A percentile compares a stretch with the other conserved stretches of the same genome.
Evolutionary conservation across 1,139 yeast species (phyloP).

Genomic region (Zhuliangozyma parablackwelliae): DNA sequence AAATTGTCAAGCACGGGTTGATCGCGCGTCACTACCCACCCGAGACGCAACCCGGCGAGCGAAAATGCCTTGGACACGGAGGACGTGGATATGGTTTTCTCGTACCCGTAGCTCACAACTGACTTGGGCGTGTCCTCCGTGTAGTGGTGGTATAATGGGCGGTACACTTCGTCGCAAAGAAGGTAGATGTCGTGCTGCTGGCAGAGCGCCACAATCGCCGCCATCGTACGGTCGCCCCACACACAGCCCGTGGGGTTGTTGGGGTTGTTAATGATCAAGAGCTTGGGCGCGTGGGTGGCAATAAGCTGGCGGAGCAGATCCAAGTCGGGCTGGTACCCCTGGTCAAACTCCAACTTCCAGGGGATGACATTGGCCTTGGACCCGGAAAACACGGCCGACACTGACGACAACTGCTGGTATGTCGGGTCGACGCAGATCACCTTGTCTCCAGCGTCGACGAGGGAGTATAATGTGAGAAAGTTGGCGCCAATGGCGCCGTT

Average conservation of each 20-base stretch:
- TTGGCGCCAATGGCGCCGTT: slow-evolving; percentile 62
- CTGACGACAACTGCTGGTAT: slow-evolving; percentile 50
- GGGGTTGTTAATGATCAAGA: slow-evolving; percentile 50
- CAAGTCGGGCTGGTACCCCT: slow-evolving; percentile 35
- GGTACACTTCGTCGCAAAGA: slow-evolving; percentile 53
- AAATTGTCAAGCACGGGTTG: slow-evolving; percentile 25
- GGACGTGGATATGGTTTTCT: slow-evolving; percentile 44
- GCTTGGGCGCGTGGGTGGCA: slow-evolving; percentile 32
- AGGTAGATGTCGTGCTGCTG: slow-evolving; percentile 28
- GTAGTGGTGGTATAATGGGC: slow-evolving; percentile 47
- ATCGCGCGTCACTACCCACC: slow-evolving; percentile 47
- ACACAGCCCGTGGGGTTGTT: slow-evolving; percentile 54
- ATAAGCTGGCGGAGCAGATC: slow-evolving; percentile 24
- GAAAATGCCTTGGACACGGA: slow-evolving; percentile 55
- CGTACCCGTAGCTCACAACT: slow-evolving; percentile 39
- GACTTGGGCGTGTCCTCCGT: slow-evolving; percentile 23
- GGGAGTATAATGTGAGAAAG: slow-evolving; percentile 42
- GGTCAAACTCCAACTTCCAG: slow-evolving; percentile 27
- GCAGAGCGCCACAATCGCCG: slow-evolving; percentile 38
- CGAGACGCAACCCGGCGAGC: slow-evolving; percentile 51
- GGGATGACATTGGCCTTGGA: slow-evolving; percentile 25
- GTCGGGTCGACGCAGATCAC: slow-evolving; percentile 49
- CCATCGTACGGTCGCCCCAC: slow-evolving; percentile 32
- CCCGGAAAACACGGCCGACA: slow-evolving; percentile 48
- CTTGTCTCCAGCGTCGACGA: slow-evolving; percentile 47